Evolutionary conservation across 192 early-diverging fungal species (phyloP).

Genomic region (Helicostylum pulchrum): DNA sequence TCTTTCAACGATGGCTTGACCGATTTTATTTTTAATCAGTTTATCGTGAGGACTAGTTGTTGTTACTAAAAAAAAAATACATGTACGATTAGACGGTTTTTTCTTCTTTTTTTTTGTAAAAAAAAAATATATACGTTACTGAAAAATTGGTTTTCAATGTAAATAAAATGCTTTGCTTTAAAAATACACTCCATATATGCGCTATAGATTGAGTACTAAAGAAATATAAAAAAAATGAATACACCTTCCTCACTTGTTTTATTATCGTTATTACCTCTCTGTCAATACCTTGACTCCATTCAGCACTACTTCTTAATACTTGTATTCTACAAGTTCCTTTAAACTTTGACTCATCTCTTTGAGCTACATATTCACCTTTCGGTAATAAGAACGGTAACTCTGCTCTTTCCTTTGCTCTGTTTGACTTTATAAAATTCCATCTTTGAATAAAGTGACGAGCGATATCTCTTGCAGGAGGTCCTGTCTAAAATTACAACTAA

Average conservation of each 20-base stretch:
- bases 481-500: too few species aligned
- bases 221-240: too few species aligned
- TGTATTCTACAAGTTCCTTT: slow-evolving; percentile 70
- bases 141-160: slow-evolving; percentile 96
- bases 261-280: slow-evolving; percentile 18
- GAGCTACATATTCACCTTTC: slow-evolving; percentile 69
- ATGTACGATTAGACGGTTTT: not conserved
- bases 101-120: too few species aligned
- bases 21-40: slow-evolving; percentile 41
- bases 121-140: slow-evolving; percentile 38
- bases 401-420: slow-evolving; percentile 57
- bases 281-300: slow-evolving; percentile 71
- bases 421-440: slow-evolving; percentile 88
- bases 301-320: slow-evolving; percentile 63
- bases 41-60: slow-evolving; percentile 45
- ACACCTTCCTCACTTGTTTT: not conserved
- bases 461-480: slow-evolving; percentile 75
- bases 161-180: slow-evolving; percentile 83
- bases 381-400: slow-evolving; percentile 68
- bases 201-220: slow-evolving; percentile 71
- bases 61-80: slow-evolving; percentile 38
- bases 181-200: slow-evolving; percentile 78
- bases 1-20: slow-evolving; percentile 64
- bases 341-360: slow-evolving; percentile 57
- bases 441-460: slow-evolving; percentile 88